These are phyloP conservation scores for Fragilariopsis cylindrus DNA, from an alignment of 108 stramenopile species.

Conservation along the genomic window DNA sequence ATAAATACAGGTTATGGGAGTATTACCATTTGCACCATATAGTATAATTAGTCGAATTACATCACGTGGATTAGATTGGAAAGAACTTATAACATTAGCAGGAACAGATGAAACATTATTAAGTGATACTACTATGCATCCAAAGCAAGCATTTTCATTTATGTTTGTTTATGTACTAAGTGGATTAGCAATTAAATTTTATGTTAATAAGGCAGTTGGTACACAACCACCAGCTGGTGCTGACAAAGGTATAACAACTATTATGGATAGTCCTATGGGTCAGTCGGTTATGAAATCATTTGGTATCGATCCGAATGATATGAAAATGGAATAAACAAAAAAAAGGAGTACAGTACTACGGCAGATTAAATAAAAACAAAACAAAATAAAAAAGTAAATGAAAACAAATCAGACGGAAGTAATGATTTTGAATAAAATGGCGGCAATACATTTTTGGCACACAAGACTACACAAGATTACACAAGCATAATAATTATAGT, in stretches of 20 bases:
- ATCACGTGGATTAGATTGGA: constrained; percentile 55
- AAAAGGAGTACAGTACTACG: no score
- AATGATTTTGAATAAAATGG: no score
- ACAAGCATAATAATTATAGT: no score
- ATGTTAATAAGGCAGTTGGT: constrained; percentile 56
- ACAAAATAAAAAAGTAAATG: no score
- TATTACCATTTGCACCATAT: constrained; percentile 77
- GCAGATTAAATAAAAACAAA: no score
- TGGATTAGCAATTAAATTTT: constrained; percentile 64
- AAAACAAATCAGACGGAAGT: no score
- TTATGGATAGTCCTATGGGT: constrained; percentile 47
- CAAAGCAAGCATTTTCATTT: constrained; percentile 66
- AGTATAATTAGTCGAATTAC: constrained; percentile 47
- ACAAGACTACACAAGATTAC: no score
- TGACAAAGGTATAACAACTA: constrained; percentile 53
- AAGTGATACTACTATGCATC: constrained; percentile 22
- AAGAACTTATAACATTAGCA: constrained; percentile 6
- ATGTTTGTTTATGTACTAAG: constrained; percentile 73
- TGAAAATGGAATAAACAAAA: constrained; percentile 19
- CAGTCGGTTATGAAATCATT: constrained; percentile 20
- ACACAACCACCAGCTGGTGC: constrained; percentile 66
- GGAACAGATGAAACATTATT: constrained; percentile 25
- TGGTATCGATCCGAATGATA: constrained; percentile 42
- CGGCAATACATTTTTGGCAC: no score
- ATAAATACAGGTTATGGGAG: constrained; percentile 30